Percentiles rank a stretch among this genome's conserved stretches.
Evolutionary conservation across 768 basidiomycete species (phyloP).

Genomic region (Lentinula sp.): DNA sequence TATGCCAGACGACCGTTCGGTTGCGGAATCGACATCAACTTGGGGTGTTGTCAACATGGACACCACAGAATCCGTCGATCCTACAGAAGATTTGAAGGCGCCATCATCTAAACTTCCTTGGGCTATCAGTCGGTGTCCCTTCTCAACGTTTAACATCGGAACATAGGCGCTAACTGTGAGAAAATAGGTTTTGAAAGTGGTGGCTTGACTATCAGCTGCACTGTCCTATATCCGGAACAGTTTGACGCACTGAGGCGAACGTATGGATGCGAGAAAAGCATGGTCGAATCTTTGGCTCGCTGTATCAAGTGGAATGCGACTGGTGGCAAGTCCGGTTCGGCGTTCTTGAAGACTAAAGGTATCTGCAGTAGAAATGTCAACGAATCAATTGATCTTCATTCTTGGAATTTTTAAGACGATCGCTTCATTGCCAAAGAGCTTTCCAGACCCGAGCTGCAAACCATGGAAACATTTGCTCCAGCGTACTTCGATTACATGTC

Average conservation of each 20-base stretch:
- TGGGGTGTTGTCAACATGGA: slow-evolving; percentile 93
- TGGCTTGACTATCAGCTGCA: slow-evolving; percentile 86
- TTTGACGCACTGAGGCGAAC: slow-evolving; percentile 90
- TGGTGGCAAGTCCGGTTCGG: slow-evolving; percentile 96
- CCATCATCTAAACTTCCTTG: slow-evolving; percentile 78
- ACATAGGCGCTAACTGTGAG: slow-evolving; percentile 3
- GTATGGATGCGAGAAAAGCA: slow-evolving; percentile 91
- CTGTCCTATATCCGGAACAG: slow-evolving; percentile 92
- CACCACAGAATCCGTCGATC: slow-evolving; percentile 54
- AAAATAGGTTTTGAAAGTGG: slow-evolving; percentile 81
- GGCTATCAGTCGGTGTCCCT: slow-evolving; percentile 60
- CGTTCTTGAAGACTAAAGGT: slow-evolving; percentile 95
- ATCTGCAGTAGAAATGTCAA: slow-evolving; percentile 9
- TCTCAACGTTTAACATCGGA: background rate
- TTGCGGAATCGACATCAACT: slow-evolving; percentile 79
- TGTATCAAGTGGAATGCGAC: slow-evolving; percentile 95
- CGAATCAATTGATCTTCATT: background rate
- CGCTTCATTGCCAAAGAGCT: slow-evolving; percentile 98
- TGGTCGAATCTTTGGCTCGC: slow-evolving; percentile 88
- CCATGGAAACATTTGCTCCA: slow-evolving; percentile 95
- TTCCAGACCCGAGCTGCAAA: slow-evolving; percentile 84
- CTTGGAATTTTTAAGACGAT: slow-evolving; percentile 57
- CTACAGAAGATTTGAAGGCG: slow-evolving; percentile 69
- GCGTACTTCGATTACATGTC: slow-evolving; percentile 99
- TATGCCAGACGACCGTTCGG: slow-evolving; percentile 87